Percentiles rank a stretch among this genome's conserved stretches.
Evolutionary conservation across 2,329 filamentous ascomycete species (phyloP).

Genomic region (Colletotrichum somersetense): DNA sequence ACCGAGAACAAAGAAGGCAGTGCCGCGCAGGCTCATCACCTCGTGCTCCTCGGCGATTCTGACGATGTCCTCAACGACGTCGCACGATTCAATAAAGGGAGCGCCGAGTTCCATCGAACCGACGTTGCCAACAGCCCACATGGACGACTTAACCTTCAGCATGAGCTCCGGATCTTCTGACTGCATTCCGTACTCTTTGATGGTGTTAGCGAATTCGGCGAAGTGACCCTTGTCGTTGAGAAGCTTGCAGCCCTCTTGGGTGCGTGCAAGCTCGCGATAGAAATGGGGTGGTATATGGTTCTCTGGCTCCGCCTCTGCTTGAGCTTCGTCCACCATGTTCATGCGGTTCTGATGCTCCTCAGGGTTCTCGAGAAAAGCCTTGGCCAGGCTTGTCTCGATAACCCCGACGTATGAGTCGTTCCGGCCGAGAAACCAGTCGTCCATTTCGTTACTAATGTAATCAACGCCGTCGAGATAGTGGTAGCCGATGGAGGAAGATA

Average conservation of each 20-base stretch:
- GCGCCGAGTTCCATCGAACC: conserved; percentile 98
- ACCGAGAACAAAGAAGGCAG: conserved; percentile 95
- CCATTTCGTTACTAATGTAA: conserved; percentile 99
- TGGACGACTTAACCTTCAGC: conserved; percentile 93
- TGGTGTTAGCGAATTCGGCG: conserved; percentile 89
- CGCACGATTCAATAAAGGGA: conserved; percentile 89
- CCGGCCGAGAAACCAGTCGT: conserved; percentile 97
- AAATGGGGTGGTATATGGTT: conserved; percentile 93
- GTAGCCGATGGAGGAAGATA: conserved; percentile 96
- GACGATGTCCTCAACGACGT: conserved; percentile 89
- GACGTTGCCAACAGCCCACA: conserved; percentile 98
- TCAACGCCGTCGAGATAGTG: conserved; percentile 97
- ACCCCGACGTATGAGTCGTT: conserved; percentile 97
- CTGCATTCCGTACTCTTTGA: conserved; percentile 88
- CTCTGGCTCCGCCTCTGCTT: conserved; percentile 70
- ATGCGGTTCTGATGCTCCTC: conserved; percentile 69
- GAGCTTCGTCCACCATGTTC: conserved; percentile 70
- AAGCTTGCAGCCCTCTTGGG: conserved; percentile 90
- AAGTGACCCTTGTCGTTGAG: conserved; percentile 96
- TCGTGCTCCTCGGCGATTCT: conserved; percentile 88
- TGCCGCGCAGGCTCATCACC: conserved; percentile 93
- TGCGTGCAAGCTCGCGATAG: conserved; percentile 93
- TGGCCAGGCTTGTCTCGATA: conserved; percentile 94
- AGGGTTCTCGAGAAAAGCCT: conserved; percentile 79
- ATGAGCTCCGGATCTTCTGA: conserved; percentile 87